Evolutionary conservation across 176 grass and related monocot genomes (phyloP), one percentile per base, ranked within the genome.

Genomic region (Pontederia crassipes): DNA sequence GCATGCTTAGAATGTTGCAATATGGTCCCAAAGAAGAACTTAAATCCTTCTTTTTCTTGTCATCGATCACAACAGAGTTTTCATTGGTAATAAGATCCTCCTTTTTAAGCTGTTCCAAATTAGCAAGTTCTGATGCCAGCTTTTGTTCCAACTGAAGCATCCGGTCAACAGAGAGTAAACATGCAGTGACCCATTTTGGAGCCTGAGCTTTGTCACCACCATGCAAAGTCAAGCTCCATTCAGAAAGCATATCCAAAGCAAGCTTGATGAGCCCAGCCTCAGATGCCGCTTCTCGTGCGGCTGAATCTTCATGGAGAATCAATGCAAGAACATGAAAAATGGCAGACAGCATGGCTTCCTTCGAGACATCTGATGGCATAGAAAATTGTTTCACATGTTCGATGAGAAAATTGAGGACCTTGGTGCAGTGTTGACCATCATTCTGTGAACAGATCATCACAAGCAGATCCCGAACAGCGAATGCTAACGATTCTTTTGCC

Each of bases 141-240:
- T 89, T 98, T 27, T 84, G 79, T 54, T 98, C 93, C 64, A 92
- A 59, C 73, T 89, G 93, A 28, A 98, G 75, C 87, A 98, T 86
- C 26, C 83, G 82, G 83, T 98, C 87, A 70, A 98, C 66, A 66
- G 93, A 92, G 74, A 98, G 93, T 55, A 98, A 98, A 67, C 88
- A 98, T 27, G 81, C 89, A 54, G 88, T 86, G 8, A 92, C 82
- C 93, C 93, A 98, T 70, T 88, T 98, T 63, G 88, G 88, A 86
- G 83, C 77, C 53, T 82, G 64, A 28, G 70, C 28, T 51, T 72
- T 72, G 17, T 83, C 77, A 55, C 61, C 72, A 72, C 77, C 80
- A 54, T 50, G 61, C 49, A 54, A 61, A 28, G 77, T 79, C 58
- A 79, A 18, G 52, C 89, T 88, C 88, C 93, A 98, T 53, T 56